These are phyloP conservation scores for Plasmodiophora brassicae DNA, from an alignment of 208 protist genomes.

Conservation along the genomic window DNA sequence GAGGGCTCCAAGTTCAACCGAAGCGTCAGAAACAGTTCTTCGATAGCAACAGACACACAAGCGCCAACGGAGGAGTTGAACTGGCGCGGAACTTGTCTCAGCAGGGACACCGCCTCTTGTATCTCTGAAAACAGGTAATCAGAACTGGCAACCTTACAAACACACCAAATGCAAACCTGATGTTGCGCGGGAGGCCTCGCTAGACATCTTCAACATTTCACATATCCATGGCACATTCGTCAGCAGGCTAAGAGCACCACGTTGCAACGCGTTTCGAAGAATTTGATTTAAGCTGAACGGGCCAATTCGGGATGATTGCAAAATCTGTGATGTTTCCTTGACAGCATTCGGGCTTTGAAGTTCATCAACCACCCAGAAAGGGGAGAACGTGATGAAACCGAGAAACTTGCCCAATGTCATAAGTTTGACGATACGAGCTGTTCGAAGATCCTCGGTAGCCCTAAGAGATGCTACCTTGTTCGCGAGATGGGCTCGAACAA, in stretches of 20 bases:
- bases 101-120: background rate
- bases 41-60: background rate
- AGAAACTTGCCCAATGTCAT: background rate
- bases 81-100: background rate
- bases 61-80: background rate
- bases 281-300: background rate
- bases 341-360: background rate
- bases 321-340: background rate
- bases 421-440: background rate
- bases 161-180: no score
- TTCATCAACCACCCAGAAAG: background rate
- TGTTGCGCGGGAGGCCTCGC: no score
- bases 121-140: background rate
- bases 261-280: background rate
- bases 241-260: background rate
- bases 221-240: background rate
- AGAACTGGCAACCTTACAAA: no score
- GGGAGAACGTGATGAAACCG: background rate
- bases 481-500: background rate
- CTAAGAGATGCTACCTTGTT: background rate
- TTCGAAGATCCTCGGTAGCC: background rate
- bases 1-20: background rate
- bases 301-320: background rate
- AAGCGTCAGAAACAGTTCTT: background rate
- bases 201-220: background rate